Evolutionary conservation across 768 basidiomycete genomes (phyloP), one percentile per base, ranked within the genome.

Genomic region (Naematelia aurantialba): DNA sequence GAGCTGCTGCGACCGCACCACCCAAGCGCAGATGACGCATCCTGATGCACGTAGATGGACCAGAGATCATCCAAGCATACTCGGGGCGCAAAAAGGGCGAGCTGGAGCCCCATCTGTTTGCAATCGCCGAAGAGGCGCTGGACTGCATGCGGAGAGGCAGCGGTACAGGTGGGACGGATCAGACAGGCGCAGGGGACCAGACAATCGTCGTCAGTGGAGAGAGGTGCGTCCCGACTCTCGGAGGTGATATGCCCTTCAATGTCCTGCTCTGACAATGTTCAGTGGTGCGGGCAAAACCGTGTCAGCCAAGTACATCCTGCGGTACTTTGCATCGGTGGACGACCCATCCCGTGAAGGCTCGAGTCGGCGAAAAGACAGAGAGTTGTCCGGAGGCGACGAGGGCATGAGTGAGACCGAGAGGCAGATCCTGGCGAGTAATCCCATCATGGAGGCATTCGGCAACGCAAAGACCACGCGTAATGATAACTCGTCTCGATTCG

Each of bases 241-340:
- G 19, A 47, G 1, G 2, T 25, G 12, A 25, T 19, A n/a, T 27
- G 17, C 39, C 14, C 30, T 5, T 5, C n/a, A 24, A 22, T 17
- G 42, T 17, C 11, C 3, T 11, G 17, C 22, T 56, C 55, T 68
- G 58, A 65, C 25, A 48, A 5, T 5, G 12, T 27, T 10, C 52
- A 96, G 92, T 83, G 96, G 96, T 79, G 96, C 96, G 55, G 96
- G 96, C 56, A 99, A 99, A 82, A 99, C 96, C 0, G 96, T 98
- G 79, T 94, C 91, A 53, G 94, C 96, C 52, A 98, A 99, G 81
- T 92, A 92, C 80, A 99, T 99, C 78, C 94, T 99, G 86, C 86
- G 96, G 59, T 99, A 97, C 78, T 87, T 99, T 68, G 96, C 96
- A 12, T 97, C 94, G 1, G 91, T 99, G 46, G 96, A 98, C 65